Evolutionary conservation across 2,329 filamentous ascomycete genomes (phyloP), one percentile per base, ranked within the genome.

Genomic region (Exophiala spinifera): DNA sequence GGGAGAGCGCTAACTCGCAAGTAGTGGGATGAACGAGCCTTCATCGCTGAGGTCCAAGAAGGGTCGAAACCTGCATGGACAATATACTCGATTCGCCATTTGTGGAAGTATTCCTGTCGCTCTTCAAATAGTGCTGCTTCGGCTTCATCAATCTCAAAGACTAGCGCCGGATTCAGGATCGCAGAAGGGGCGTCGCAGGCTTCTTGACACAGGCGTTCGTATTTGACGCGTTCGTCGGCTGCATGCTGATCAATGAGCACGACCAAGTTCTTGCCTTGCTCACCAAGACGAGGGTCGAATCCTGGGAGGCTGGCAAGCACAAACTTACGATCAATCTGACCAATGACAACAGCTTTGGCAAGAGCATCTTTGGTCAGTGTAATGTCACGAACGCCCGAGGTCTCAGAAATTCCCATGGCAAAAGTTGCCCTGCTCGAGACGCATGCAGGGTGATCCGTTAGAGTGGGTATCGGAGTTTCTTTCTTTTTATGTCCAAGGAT

Each of bases 171-270:
- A 1, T 67, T 64, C 2, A 82, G 69, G 10, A 13, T 51, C 0
- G 66, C 43, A 8, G 34, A 51, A 20, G 67, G 61, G 14, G 68
- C 69, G 13, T 34, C 13, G 62, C 78, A 83, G 28, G 88, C 71
- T 2, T 82, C 77, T 20, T 66, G 58, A 67, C 95, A 83, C 1
- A 99, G 76, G 0, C 70, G 67, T 67, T 99, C 94, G 1, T 97
- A 80, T 1, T 85, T 84, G 59, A 88, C 84, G 43, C 94, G 81
- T 73, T 99, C 94, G 67, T 96, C 92, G 2, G 91, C 94, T 1
- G 94, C 94, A 67, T 99, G 94, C 66, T 99, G 94, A 65, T 99
- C 94, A 4, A 96, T 79, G 36, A 96, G 76, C 0, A 95, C 78
- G 3, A 97, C 73, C 1, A 84, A 62, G 15, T 14, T 36, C 56